Evolutionary conservation across 2,329 filamentous ascomycete species (phyloP).

Genomic region (Penicillium sp.): DNA sequence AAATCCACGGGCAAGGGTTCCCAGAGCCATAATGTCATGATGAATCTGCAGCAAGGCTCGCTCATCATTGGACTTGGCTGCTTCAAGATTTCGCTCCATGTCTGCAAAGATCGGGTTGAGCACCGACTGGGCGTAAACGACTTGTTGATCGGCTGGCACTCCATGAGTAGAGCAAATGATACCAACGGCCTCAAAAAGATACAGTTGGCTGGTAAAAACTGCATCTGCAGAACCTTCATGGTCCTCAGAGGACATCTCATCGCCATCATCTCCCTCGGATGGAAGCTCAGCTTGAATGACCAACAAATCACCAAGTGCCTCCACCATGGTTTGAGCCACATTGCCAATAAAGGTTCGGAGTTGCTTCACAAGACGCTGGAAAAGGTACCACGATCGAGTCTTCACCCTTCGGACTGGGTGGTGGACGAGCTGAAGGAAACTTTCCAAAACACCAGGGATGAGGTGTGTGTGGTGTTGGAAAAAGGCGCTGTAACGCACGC

Average conservation of each 20-base stretch:
- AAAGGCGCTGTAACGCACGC: slow-evolving; percentile 87
- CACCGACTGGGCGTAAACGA: slow-evolving; percentile 80
- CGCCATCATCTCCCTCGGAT: slow-evolving; percentile 71
- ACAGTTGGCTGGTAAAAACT: slow-evolving; percentile 86
- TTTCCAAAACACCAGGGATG: slow-evolving; percentile 84
- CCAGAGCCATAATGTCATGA: slow-evolving; percentile 93
- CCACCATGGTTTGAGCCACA: slow-evolving; percentile 86
- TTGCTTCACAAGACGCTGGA: slow-evolving; percentile 88
- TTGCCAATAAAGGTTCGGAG: slow-evolving; percentile 81
- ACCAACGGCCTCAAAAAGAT: slow-evolving; percentile 91
- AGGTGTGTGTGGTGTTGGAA: slow-evolving; percentile 82
- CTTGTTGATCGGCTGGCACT: slow-evolving; percentile 81
- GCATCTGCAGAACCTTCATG: slow-evolving; percentile 87
- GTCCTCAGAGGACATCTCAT: slow-evolving; percentile 94
- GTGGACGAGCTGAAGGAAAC: slow-evolving; percentile 87
- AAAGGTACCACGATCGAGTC: slow-evolving; percentile 93
- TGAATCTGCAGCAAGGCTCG: slow-evolving; percentile 86
- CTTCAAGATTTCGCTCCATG: slow-evolving; percentile 74
- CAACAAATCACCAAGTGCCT: slow-evolving; percentile 83
- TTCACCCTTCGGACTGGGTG: slow-evolving; percentile 84
- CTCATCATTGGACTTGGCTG: slow-evolving; percentile 77
- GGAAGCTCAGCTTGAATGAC: slow-evolving; percentile 88
- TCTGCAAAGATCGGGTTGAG: slow-evolving; percentile 89
- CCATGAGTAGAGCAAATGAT: slow-evolving; percentile 80
- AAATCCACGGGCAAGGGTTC: slow-evolving; percentile 87